Percentiles rank a stretch among this genome's conserved stretches.
Evolutionary conservation across 2,329 filamentous ascomycete genomes (phyloP).

Genomic region (Byssochlamys sp.): DNA sequence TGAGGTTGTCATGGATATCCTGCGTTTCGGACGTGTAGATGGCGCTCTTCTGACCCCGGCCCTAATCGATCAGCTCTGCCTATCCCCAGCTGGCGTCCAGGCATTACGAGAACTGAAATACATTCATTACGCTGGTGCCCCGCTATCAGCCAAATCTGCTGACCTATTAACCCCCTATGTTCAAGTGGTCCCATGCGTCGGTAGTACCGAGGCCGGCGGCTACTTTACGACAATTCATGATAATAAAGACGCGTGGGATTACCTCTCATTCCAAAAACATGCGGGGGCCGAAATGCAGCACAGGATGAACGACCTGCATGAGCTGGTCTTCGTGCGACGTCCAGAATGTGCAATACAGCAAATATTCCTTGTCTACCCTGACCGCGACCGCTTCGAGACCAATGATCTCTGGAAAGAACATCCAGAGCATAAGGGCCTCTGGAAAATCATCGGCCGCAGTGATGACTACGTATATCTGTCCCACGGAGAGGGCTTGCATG

Average conservation of each 20-base stretch:
- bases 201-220: constrained; percentile 14
- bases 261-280: constrained; percentile 10
- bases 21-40: constrained; percentile 9
- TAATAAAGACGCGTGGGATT: constrained; percentile 9
- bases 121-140: constrained; percentile 14
- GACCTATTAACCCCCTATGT: constrained; percentile 10
- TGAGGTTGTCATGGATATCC: constrained; percentile 8
- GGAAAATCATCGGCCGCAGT: constrained; percentile 16
- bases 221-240: constrained; percentile 10
- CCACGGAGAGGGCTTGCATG: constrained; percentile 14
- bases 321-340: constrained; percentile 14
- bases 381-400: constrained; percentile 11
- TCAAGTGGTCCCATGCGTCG: constrained; percentile 11
- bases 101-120: constrained; percentile 9
- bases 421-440: constrained; percentile 10
- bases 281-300: constrained; percentile 8
- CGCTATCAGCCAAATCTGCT: constrained; percentile 16
- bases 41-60: constrained; percentile 12
- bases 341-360: constrained; percentile 8
- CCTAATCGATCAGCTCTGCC: constrained; percentile 15
- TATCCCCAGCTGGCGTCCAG: constrained; percentile 5
- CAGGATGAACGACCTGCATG: constrained; percentile 9
- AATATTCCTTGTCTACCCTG: constrained; percentile 14
- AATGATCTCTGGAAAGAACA: constrained; percentile 17
- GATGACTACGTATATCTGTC: constrained; percentile 12